Evolutionary conservation across 495 filamentous ascomycete species (phyloP).

Genomic region (Halenospora varia): DNA sequence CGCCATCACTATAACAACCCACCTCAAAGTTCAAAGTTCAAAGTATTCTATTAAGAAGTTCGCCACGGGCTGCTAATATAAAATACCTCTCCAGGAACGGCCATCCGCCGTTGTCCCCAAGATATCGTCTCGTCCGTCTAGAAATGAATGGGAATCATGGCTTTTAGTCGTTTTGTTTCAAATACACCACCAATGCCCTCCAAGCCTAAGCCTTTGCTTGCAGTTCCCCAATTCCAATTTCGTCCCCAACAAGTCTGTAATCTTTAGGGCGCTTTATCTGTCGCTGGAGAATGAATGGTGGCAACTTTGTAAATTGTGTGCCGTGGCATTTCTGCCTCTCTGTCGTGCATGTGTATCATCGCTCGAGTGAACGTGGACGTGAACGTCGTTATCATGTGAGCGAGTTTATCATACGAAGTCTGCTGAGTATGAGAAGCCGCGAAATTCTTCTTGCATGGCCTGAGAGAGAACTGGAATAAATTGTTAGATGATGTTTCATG

Average conservation of each 20-base stretch:
- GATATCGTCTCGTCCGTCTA: conserved; percentile 10
- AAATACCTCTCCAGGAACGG: conserved; percentile 2
- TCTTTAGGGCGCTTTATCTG: not conserved
- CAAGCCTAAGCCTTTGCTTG: not conserved
- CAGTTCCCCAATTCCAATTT: not conserved
- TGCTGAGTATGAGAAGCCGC: conserved; percentile 86
- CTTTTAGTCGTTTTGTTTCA: not conserved
- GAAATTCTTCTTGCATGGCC: conserved; percentile 99
- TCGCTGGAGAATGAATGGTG: not conserved
- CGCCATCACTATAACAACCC: too few species aligned
- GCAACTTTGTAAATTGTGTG: not conserved
- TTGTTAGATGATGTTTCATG: conserved; percentile 20
- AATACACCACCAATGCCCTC: not conserved
- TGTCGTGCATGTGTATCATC: not conserved
- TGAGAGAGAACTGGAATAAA: conserved; percentile 78
- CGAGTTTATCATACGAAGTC: conserved; percentile 23
- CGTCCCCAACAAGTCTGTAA: not conserved
- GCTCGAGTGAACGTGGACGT: not conserved
- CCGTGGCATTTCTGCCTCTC: not conserved
- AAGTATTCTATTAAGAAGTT: conserved; percentile 25
- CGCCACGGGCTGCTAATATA: conserved; percentile 12
- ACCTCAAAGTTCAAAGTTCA: conserved; percentile 12
- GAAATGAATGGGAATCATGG: conserved; percentile 21
- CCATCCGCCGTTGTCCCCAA: conserved; percentile 8
- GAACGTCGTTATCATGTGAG: not conserved